A percentile compares a stretch with the other conserved stretches of the same genome.
Evolutionary conservation across 768 basidiomycete genomes (phyloP).

Genomic region (Ramaria rubella): DNA sequence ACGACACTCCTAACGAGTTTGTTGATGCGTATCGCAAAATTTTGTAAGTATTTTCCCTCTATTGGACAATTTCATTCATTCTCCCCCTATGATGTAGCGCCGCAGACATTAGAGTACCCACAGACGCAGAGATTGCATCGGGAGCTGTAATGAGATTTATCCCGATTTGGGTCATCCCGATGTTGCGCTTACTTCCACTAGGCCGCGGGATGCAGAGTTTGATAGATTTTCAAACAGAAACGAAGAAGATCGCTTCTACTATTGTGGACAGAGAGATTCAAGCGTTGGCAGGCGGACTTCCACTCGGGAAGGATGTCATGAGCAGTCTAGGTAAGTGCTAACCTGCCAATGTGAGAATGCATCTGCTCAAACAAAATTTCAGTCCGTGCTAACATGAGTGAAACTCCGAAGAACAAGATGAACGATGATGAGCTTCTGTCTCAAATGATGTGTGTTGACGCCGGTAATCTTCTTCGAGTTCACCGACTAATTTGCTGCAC

Average conservation of each 20-base stretch:
- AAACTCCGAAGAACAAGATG: neutral
- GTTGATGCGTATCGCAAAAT: neutral
- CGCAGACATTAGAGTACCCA: neutral
- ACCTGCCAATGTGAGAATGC: neutral
- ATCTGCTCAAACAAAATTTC: neutral
- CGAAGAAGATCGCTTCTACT: neutral
- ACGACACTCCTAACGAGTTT: neutral
- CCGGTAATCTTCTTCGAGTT: neutral
- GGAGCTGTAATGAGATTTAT: neutral
- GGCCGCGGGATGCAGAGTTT: neutral
- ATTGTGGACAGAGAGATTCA: conserved; percentile 1
- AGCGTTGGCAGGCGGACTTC: neutral
- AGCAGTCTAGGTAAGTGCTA: conserved; percentile 2
- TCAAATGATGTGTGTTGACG: conserved; percentile 7
- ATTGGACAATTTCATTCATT: too few relatives aligned
- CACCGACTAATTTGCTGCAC: neutral
- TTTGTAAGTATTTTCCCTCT: conserved; percentile 2
- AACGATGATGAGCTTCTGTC: neutral
- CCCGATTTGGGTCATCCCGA: neutral
- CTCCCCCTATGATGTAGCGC: too few relatives aligned
- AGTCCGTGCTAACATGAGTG: conserved; percentile 8
- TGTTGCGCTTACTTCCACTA: neutral
- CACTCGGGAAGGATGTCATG: conserved; percentile 1
- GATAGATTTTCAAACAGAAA: neutral
- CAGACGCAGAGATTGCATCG: neutral